Evolutionary conservation across 2,329 filamentous ascomycete genomes (phyloP).

Genomic region (Pseudocercospora ulei): DNA sequence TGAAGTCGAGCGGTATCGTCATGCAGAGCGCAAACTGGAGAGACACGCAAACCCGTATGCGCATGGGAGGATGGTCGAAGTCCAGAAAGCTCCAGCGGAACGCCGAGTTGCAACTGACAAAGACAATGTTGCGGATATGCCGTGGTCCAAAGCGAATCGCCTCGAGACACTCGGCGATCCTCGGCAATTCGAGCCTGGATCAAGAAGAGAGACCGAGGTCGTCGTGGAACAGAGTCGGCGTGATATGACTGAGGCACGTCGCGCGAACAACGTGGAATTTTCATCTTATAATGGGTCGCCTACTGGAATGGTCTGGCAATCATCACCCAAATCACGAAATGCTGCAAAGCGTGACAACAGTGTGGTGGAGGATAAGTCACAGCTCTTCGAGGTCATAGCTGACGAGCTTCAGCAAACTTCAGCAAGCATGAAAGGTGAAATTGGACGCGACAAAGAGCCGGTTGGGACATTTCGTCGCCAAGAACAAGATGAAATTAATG

Average conservation of each 20-base stretch:
- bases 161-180: constrained; percentile 3
- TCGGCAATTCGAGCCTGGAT: constrained; percentile 9
- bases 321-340: too few species aligned
- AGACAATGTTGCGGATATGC: constrained; percentile 16
- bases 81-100: constrained; percentile 20
- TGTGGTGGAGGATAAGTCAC: too few species aligned
- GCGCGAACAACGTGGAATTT: background rate
- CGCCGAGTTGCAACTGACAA: constrained; percentile 24
- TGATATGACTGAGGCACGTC: background rate
- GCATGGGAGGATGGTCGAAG: constrained; percentile 28
- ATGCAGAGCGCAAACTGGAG: constrained; percentile 32
- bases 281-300: background rate
- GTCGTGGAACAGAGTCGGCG: background rate
- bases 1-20: constrained; percentile 31
- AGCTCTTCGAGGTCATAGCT: background rate
- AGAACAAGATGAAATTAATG: background rate
- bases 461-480: background rate
- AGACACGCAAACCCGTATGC: constrained; percentile 28
- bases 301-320: too few species aligned
- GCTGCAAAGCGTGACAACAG: too few species aligned
- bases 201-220: background rate
- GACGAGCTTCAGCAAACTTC: background rate
- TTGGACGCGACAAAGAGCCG: background rate
- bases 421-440: background rate
- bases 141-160: too few species aligned